These are phyloP conservation scores for Cladosporium halotolerans DNA, from an alignment of 2,329 filamentous ascomycete genomes.

Conservation along the genomic window DNA sequence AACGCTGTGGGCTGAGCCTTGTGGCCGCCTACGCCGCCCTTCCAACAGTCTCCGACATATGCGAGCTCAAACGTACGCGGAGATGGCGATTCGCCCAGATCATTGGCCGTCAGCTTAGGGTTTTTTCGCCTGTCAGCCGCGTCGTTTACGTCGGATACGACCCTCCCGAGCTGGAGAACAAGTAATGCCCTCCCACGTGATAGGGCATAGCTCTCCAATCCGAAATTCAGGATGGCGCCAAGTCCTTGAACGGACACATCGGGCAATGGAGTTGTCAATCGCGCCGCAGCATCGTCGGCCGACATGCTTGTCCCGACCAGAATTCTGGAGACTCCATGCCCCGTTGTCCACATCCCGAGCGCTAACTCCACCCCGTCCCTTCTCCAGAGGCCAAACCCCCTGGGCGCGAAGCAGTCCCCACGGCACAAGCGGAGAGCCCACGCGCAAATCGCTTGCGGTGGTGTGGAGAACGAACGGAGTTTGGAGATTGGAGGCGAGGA, in stretches of 20 bases:
- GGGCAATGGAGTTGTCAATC: background rate
- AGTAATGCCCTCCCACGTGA: too few relatives aligned
- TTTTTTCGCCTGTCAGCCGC: background rate
- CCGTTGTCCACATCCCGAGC: slow-evolving; percentile 6
- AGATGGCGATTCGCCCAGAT: background rate
- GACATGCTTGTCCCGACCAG: background rate
- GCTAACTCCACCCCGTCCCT: background rate
- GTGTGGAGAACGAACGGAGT: slow-evolving; percentile 3
- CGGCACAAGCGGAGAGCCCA: slow-evolving; percentile 9
- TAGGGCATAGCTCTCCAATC: too few relatives aligned
- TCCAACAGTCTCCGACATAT: too few relatives aligned
- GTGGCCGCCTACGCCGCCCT: too few relatives aligned
- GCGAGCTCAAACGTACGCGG: too few relatives aligned
- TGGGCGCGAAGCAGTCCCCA: slow-evolving; percentile 2
- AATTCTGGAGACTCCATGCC: background rate
- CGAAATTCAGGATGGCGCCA: background rate
- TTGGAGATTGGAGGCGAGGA: slow-evolving; percentile 4
- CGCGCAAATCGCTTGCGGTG: slow-evolving; percentile 7
- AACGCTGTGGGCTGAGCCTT: too few relatives aligned
- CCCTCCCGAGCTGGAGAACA: too few relatives aligned
- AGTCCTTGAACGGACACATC: slow-evolving; percentile 1
- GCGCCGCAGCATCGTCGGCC: background rate
- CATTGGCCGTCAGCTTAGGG: background rate
- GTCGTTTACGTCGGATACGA: too few relatives aligned
- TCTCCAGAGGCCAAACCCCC: background rate